Conservation (phyloP, 2,329 filamentous ascomycete genomes). For the Trichoderma atroviride region DNA sequence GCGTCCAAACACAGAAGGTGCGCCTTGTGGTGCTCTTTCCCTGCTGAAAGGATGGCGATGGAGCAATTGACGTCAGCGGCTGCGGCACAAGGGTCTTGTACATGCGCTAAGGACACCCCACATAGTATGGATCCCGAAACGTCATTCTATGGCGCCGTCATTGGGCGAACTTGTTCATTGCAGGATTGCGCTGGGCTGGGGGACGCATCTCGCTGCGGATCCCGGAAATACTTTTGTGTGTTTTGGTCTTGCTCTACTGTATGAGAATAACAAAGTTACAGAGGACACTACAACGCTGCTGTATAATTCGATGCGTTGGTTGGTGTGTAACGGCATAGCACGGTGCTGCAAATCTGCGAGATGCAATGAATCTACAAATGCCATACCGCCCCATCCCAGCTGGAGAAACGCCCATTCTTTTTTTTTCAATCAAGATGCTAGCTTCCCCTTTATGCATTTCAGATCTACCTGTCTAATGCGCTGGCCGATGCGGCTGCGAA, state of each 20-base stretch:
- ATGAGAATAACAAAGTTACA: background rate
- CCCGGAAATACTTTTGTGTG: background rate
- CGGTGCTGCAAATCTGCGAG: background rate
- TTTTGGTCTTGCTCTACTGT: background rate
- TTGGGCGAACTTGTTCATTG: constrained; percentile 14
- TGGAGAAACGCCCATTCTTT: background rate
- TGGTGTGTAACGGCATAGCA: background rate
- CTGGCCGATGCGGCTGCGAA: background rate
- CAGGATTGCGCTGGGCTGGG: constrained; percentile 10
- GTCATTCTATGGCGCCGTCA: constrained; percentile 21
- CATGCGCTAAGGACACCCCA: background rate
- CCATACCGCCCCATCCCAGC: background rate
- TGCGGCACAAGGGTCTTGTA: constrained; percentile 24
- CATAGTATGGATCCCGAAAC: constrained; percentile 16
- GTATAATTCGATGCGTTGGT: background rate
- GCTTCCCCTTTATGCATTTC: background rate
- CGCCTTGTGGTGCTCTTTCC: constrained; percentile 1
- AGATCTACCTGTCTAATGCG: background rate
- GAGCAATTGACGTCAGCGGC: constrained; percentile 23
- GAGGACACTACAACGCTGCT: background rate
- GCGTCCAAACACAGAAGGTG: constrained; percentile 11
- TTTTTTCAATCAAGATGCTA: background rate
- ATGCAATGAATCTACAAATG: background rate
- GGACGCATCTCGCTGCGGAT: background rate
- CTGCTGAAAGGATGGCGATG: background rate